These are phyloP conservation scores for Magnusiomyces suaveolens DNA, from an alignment of 1,139 yeast species.

Conservation along the genomic window DNA sequence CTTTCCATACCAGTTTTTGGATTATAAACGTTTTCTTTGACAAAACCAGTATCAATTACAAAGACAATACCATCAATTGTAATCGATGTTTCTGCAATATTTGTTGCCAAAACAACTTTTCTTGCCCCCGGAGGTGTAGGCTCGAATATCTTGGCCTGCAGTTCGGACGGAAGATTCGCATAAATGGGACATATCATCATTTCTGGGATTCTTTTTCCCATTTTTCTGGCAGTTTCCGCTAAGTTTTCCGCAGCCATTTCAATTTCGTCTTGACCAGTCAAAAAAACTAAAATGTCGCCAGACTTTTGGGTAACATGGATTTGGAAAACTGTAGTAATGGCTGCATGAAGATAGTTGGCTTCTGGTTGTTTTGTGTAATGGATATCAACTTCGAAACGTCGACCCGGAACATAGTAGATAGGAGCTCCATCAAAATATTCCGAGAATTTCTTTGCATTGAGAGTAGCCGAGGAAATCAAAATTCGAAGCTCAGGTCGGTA, in stretches of 20 bases:
- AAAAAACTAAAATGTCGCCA: slow-evolving; percentile 85
- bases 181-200: slow-evolving; percentile 79
- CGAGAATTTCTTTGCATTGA: slow-evolving; percentile 80
- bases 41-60: slow-evolving; percentile 90
- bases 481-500: slow-evolving; percentile 61
- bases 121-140: slow-evolving; percentile 74
- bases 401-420: slow-evolving; percentile 75
- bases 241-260: slow-evolving; percentile 69
- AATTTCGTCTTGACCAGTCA: slow-evolving; percentile 93
- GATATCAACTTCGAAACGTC: slow-evolving; percentile 80
- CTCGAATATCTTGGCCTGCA: slow-evolving; percentile 73
- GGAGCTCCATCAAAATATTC: slow-evolving; percentile 75
- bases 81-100: slow-evolving; percentile 93
- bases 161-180: slow-evolving; percentile 79
- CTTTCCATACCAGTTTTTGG: slow-evolving; percentile 86
- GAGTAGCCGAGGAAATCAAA: slow-evolving; percentile 86
- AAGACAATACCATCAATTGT: slow-evolving; percentile 86
- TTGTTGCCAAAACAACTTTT: slow-evolving; percentile 88
- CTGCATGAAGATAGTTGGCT: slow-evolving; percentile 82
- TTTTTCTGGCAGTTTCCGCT: slow-evolving; percentile 50
- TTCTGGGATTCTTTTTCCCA: slow-evolving; percentile 56
- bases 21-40: slow-evolving; percentile 75
- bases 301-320: slow-evolving; percentile 65
- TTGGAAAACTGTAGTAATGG: slow-evolving; percentile 71
- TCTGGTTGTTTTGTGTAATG: slow-evolving; percentile 83